phyloP scores from a whole-genome alignment of 1,139 yeast species.

The Eremothecium cymbalariae region DNA sequence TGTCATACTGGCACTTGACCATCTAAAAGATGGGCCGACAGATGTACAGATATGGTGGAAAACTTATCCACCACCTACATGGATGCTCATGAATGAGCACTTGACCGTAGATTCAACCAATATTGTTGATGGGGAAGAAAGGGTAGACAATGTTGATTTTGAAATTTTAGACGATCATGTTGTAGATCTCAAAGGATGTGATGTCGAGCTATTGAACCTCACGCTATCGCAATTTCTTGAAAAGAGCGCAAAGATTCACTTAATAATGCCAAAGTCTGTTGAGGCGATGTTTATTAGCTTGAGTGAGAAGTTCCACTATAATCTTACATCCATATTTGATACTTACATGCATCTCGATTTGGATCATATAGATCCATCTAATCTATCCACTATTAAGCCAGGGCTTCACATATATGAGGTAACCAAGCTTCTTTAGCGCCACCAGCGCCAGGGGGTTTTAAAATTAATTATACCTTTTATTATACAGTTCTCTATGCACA shows the following conservation, averaged over 20 bases:
- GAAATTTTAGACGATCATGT: conserved; percentile 23
- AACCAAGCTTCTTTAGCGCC: neutral
- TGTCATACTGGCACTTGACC: conserved; percentile 55
- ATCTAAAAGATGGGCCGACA: conserved; percentile 23
- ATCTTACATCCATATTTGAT: conserved; percentile 37
- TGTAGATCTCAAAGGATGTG: conserved; percentile 35
- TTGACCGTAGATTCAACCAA: conserved; percentile 27
- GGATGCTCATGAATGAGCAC: conserved; percentile 52
- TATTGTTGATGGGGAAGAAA: conserved; percentile 17
- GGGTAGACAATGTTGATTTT: conserved; percentile 17
- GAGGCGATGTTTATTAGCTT: conserved; percentile 21
- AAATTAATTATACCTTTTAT: conserved; percentile 1
- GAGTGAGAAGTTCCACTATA: conserved; percentile 9
- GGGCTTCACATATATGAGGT: conserved; percentile 38
- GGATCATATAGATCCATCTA: conserved; percentile 55
- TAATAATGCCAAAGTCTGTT: conserved; percentile 47
- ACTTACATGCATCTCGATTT: conserved; percentile 48
- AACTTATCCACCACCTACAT: conserved; percentile 87
- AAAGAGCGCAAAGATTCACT: conserved; percentile 24
- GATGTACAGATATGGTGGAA: conserved; percentile 76
- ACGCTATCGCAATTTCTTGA: conserved; percentile 21
- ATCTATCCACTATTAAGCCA: conserved; percentile 42
- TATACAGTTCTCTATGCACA: conserved; percentile 8
- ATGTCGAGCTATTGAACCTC: conserved; percentile 20
- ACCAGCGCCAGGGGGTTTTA: conserved; percentile 3